phyloP scores from a whole-genome alignment of 345 rosid genomes.

The Mangifera indica region DNA sequence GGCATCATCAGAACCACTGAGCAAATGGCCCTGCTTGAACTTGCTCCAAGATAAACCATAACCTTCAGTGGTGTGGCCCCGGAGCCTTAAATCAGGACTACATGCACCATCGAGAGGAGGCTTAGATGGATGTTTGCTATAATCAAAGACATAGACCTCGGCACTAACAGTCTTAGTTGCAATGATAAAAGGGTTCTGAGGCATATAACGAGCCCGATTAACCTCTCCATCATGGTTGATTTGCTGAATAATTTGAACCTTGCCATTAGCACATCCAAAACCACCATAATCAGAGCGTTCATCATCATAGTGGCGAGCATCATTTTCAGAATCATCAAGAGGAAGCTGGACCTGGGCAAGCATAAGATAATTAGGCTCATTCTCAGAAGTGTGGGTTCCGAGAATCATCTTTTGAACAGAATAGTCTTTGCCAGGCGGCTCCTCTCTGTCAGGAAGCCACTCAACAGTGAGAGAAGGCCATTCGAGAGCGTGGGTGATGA shows the following conservation, averaged over 20 bases:
- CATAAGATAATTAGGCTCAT: slow-evolving; percentile 95
- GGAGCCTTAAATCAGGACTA: slow-evolving; percentile 80
- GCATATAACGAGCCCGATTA: slow-evolving; percentile 97
- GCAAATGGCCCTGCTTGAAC: slow-evolving; percentile 87
- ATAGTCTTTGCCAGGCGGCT: slow-evolving; percentile 92
- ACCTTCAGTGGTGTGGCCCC: slow-evolving; percentile 95
- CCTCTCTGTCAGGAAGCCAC: slow-evolving; percentile 93
- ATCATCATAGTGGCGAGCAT: slow-evolving; percentile 90
- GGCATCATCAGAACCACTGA: slow-evolving; percentile 98
- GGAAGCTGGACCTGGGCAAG: slow-evolving; percentile 97
- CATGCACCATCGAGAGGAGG: slow-evolving; percentile 92
- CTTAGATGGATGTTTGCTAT: slow-evolving; percentile 90
- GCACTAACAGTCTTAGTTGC: slow-evolving; percentile 97
- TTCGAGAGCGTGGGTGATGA: slow-evolving; percentile 93
- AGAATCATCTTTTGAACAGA: slow-evolving; percentile 97
- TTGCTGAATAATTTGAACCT: slow-evolving; percentile 98
- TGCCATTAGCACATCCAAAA: slow-evolving; percentile 84
- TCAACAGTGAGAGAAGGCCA: slow-evolving; percentile 99
- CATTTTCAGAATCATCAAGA: slow-evolving; percentile 84
- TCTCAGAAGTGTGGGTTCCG: slow-evolving; percentile 97
- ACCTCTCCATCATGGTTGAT: slow-evolving; percentile 98
- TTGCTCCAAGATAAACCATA: slow-evolving; percentile 97
- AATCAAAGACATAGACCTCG: slow-evolving; percentile 92
- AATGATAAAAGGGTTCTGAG: slow-evolving; percentile 83
- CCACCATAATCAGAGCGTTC: slow-evolving; percentile 80